phyloP scores from a whole-genome alignment of 228 moss, liverwort and hornwort genomes.

The Sphagnum magellanicum region DNA sequence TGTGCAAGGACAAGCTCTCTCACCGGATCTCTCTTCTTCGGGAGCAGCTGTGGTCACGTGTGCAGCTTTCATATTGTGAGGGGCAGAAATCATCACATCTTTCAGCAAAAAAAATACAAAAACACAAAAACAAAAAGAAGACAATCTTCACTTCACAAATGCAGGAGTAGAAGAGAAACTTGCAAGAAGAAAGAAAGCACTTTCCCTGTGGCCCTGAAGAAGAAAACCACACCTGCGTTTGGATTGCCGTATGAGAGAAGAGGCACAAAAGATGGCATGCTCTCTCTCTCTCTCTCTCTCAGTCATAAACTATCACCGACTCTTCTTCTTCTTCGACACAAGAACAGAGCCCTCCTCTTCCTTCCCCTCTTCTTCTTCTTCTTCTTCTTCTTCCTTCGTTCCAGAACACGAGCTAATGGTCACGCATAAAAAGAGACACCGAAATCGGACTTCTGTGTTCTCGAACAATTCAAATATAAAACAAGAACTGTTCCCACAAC shows the following conservation, averaged over 20 bases:
- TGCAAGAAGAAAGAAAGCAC: no score
- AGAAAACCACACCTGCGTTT: not conserved
- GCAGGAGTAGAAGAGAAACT: no score
- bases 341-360: no score
- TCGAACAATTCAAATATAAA: no score
- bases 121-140: not conserved
- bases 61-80: not conserved
- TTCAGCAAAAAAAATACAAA: not conserved
- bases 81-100: not conserved
- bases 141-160: not conserved
- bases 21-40: not conserved
- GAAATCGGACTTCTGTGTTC: no score
- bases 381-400: no score
- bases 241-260: not conserved
- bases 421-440: no score
- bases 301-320: no score
- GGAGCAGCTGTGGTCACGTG: not conserved
- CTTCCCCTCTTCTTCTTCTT: no score
- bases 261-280: not conserved
- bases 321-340: no score
- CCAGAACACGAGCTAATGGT: no score
- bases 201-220: not conserved
- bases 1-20: not conserved
- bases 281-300: not conserved
- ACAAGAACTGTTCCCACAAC: no score